Percentiles rank a stretch among this genome's conserved stretches.
Conservation (phyloP, 2,329 filamentous ascomycete genomes). For the Aspergillus fumigatus region DNA sequence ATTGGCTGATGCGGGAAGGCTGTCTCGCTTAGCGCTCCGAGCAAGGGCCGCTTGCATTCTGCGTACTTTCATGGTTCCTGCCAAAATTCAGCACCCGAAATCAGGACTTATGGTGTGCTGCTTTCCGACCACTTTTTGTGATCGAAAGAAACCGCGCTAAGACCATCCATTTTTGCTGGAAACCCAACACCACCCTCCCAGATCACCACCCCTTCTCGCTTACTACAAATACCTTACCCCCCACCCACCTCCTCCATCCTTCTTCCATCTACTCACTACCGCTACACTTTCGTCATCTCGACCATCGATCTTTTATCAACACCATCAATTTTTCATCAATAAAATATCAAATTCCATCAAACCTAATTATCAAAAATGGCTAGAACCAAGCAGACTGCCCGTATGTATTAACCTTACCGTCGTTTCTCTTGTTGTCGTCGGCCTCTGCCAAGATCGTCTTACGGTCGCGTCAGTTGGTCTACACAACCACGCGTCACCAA, state of each 20-base stretch:
- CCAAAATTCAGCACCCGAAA: conserved; percentile 25
- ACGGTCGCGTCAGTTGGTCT: conserved; percentile 13
- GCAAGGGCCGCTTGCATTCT: conserved; percentile 21
- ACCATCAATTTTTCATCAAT: conserved; percentile 26
- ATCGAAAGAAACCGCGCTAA: conserved; percentile 26
- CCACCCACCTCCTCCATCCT: conserved; percentile 35
- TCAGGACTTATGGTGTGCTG: conserved; percentile 28
- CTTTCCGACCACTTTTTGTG: conserved; percentile 31
- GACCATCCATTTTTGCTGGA: conserved; percentile 21
- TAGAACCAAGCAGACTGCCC: conserved; percentile 51
- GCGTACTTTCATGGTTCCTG: conserved; percentile 7
- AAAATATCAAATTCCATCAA: conserved; percentile 26
- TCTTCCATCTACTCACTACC: conserved; percentile 30
- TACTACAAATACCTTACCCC: conserved; percentile 40
- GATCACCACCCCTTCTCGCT: conserved; percentile 33
- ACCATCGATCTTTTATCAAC: conserved; percentile 27
- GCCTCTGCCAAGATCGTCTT: conserved; percentile 4
- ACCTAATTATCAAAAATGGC: conserved; percentile 40
- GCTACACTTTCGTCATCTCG: conserved; percentile 2
- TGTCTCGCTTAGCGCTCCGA: conserved; percentile 32
- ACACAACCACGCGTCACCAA: conserved; percentile 10
- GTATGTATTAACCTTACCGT: conserved; percentile 37
- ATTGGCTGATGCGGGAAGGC: conserved; percentile 27
- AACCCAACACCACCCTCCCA: conserved; percentile 17
- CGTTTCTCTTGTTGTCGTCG: conserved; percentile 12